A percentile compares a stretch with the other conserved stretches of the same genome.
These are phyloP conservation scores for Claviceps sp. DNA, from an alignment of 2,329 filamentous ascomycete genomes.

Conservation along the genomic window DNA sequence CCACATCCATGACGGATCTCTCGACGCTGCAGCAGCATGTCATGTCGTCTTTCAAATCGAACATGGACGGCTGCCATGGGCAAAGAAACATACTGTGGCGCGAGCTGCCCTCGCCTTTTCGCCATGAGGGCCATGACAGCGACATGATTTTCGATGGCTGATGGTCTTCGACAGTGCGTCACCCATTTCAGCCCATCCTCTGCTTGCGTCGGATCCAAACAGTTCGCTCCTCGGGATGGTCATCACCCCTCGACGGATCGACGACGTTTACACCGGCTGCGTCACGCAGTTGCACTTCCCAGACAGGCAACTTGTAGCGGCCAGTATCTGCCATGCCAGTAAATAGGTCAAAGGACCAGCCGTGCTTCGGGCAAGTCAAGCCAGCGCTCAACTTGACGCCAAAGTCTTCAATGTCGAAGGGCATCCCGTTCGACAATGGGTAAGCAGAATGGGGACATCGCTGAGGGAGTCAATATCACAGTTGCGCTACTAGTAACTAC, in stretches of 20 bases:
- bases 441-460: conserved; percentile 56
- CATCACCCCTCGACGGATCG: conserved; percentile 1
- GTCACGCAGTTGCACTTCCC: conserved; percentile 46
- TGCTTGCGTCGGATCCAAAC: conserved; percentile 32
- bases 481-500: too few relatives aligned
- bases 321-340: conserved; percentile 49
- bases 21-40: background rate
- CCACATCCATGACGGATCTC: background rate
- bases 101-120: background rate
- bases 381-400: conserved; percentile 49
- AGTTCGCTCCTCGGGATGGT: conserved; percentile 14
- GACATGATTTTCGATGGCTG: background rate
- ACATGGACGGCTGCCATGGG: background rate
- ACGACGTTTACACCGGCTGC: background rate
- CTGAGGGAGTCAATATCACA: conserved; percentile 19
- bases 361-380: conserved; percentile 54
- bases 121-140: too few relatives aligned
- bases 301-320: conserved; percentile 46
- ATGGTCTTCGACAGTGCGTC: background rate
- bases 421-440: conserved; percentile 46
- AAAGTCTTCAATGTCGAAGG: conserved; percentile 64
- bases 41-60: background rate
- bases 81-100: background rate
- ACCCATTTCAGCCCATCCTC: conserved; percentile 16
- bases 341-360: conserved; percentile 58